Evolutionary conservation across 768 basidiomycete species (phyloP), one percentile per base, ranked within the genome.

Genomic region (Leccinum olivaceopallidum): DNA sequence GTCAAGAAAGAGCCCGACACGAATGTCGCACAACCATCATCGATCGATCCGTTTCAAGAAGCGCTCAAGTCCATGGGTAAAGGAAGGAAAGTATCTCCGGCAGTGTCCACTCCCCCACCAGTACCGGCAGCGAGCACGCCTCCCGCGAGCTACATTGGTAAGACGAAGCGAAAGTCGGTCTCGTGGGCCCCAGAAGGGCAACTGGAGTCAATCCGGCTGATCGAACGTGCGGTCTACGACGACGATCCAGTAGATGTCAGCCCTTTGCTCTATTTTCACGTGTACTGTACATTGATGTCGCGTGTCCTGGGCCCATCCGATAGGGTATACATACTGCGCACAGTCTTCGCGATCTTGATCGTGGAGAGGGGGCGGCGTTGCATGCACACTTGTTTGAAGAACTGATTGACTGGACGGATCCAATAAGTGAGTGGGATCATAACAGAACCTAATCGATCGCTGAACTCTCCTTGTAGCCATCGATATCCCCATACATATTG

Each of bases 201-300:
- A 73, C 85, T 94, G 65, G 89, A 87, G 78, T 79, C 83, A 69
- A 80, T 94, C 73, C 86, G 85, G 75, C 75, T 86, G 73, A 94
- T 94, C 77, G 90, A 93, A 78, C 85, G 83, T 69, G 92, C 93
- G 65, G 80, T 93, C 68, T 94, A 94, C 78, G 93, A 93, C 67
- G 92, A 93, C 75, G 93, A 94, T 80, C 85, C 86, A 69, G 80
- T 84, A 79, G 88, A 90, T 83, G 92, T 93, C 84, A 87, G 90
- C 84, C 68, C 69, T 68, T 67, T 78, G 77, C 73, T 78, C 69
- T 75, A 71, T 75, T 73, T 75, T 75, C 70, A 70, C 64, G 67
- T 67, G 67, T 78, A 80, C 71, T 69, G 68, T 79, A 84, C 78
- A 78, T 85, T 85, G 82, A 85, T 80, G 67, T 71, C 65, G 73